Base-by-base conservation (phyloP, 1,284 basidiomycete genomes). In the Austroboletus novae-zelandiae region DNA sequence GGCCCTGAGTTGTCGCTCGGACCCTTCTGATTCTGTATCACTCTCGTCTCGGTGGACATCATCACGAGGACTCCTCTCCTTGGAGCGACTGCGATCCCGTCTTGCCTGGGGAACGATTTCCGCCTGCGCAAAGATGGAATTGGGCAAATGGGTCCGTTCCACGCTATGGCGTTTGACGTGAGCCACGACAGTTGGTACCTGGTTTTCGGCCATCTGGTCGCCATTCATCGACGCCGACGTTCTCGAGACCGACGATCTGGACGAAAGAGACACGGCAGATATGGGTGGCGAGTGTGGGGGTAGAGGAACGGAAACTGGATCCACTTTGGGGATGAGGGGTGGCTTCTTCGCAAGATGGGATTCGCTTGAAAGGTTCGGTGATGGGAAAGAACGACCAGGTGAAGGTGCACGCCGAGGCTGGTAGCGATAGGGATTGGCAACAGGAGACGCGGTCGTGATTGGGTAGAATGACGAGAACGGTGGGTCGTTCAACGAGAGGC, bases 241-340 rank as follows among this genome's bases (percentile, higher is more conserved):
- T n/a, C 67, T 72, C 1, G 83, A 84, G 8, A 76, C 69, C 3
- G 83, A 84, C 3, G 84, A 88, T 17, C 72, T 76, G 1, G 87
- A 87, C 17, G 87, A 89, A 57, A 83, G 79, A 0, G 87, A 90
- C 14, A 89, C 53, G 0, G 81, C 74, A 17, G 88, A 90, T 32
- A 74, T 70, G 0, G 86, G 83, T 10, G 87, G 87, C 2, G 87
- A 89, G 53, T 81, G 75, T 1, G 83, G 77, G 6, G 84, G 81
- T 5, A 83, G 68, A 27, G 81, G 81, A 50, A 83, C 74, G 1
- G 71, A 66, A 8, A 72, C 57, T 1, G 82, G 77, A 52, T 84
- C 81, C n/a, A 79, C 72, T 53, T 73, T 81, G 47, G 71, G 58
- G 39, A 57, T 45, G 18, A 62, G 41, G 6, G 54, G 32, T 4